Conservation (phyloP, 176 grass and related monocot genomes). For the Paspalum notatum region DNA sequence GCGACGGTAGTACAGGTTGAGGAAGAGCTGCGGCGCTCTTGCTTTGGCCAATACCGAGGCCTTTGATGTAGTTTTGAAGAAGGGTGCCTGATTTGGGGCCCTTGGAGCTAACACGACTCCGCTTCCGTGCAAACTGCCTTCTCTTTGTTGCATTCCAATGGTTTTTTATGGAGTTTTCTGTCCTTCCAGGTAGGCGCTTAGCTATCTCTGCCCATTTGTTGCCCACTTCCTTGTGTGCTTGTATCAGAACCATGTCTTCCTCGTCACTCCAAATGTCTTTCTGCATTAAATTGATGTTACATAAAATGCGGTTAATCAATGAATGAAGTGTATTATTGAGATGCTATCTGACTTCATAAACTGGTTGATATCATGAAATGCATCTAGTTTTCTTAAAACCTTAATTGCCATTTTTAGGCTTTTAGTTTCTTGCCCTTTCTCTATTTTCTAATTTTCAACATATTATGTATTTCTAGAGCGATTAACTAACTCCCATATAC, state of each 20-base stretch:
- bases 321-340: neutral
- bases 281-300: constrained; percentile 65
- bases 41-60: constrained; percentile 52
- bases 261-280: constrained; percentile 94
- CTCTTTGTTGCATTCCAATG: constrained; percentile 97
- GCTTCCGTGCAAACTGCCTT: constrained; percentile 61
- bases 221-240: constrained; percentile 81
- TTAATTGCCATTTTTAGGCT: neutral
- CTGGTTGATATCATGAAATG: neutral
- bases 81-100: constrained; percentile 58
- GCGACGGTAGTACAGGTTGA: neutral
- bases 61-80: constrained; percentile 86
- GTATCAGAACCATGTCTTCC: constrained; percentile 85
- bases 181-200: constrained; percentile 81
- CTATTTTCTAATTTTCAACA: neutral
- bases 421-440: neutral
- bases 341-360: neutral
- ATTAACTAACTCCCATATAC: neutral
- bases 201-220: constrained; percentile 99
- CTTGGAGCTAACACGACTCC: constrained; percentile 55
- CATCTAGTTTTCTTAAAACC: neutral
- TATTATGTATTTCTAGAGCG: neutral
- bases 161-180: constrained; percentile 96
- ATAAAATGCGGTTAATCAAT: neutral
- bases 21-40: constrained; percentile 1